Evolutionary conservation across 2,329 filamentous ascomycete genomes (phyloP), one percentile per base, ranked within the genome.

Genomic region (Verticillium tricorpus): DNA sequence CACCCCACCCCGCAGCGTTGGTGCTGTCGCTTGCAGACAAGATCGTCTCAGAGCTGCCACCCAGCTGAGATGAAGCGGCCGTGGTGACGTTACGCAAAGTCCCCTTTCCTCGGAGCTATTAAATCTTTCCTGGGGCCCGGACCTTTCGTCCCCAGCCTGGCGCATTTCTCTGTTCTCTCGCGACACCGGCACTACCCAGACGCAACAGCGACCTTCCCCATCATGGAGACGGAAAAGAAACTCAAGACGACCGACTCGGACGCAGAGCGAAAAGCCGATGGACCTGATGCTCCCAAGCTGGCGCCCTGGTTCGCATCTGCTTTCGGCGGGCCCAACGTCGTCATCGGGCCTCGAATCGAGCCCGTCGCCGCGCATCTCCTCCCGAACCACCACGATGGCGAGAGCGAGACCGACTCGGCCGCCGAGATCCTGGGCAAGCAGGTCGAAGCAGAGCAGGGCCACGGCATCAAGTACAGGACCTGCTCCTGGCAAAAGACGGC

Each of bases 401-500:
- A 81, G 55, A 77, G 72, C 57, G 77, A 80, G 22, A 76, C 81
- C 34, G 56, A 35, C 22, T 80, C 76, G 52, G 80, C 78, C 67
- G 73, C 78, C 50, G 79, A 77, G n/a, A 83, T 85, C 57, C 72
- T 85, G n/a, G 73, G 76, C 65, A 82, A 81, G 76, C 92, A 96
- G 77, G 85, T 94, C 66, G 91, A 89, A 60, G 73, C 90, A 64
- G 93, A 97, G 74, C 83, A 87, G 31, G 88, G 86, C 60, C 88
- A 90, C 74, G 86, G 88, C 15, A 97, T 97, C 76, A 88, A 96
- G 77, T 97, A 97, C 74, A 85, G 93, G 64, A 96, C 92, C 45
- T 97, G 93, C 78, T 93, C 89, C 68, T 97, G 93, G 93, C 89
- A 92, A 71, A 97, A 97, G 89, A 97, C 93, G 60, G 92, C 93